Percentiles rank a stretch among this genome's conserved stretches.
Evolutionary conservation across 148 eudicot species (phyloP).

Genomic region (Limonium bicolor): DNA sequence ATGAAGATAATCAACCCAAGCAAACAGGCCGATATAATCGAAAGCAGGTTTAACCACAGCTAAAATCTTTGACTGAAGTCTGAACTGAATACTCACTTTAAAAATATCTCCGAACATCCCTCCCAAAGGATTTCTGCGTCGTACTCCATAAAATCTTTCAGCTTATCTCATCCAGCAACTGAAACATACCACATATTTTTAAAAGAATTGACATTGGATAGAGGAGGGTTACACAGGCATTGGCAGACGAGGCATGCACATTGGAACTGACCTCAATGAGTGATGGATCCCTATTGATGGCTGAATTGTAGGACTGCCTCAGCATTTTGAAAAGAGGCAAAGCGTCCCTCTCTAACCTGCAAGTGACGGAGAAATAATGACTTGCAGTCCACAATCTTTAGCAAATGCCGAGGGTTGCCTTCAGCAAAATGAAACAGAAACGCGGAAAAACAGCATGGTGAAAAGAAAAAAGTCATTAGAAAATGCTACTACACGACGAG

Average conservation of each 20-base stretch:
- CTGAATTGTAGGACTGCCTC: slow-evolving; percentile 57
- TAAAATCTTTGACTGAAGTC: too few relatives aligned
- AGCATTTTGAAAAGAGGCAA: slow-evolving; percentile 75
- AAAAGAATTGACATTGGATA: background rate
- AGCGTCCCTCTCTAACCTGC: slow-evolving; percentile 92
- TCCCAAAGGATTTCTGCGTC: slow-evolving; percentile 63
- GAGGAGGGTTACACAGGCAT: background rate
- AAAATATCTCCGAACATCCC: slow-evolving; percentile 91
- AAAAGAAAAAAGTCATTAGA: too few relatives aligned
- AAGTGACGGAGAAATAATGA: slow-evolving; percentile 8
- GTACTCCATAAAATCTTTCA: slow-evolving; percentile 68
- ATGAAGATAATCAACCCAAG: too few relatives aligned
- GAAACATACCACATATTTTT: background rate
- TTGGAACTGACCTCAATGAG: slow-evolving; percentile 45
- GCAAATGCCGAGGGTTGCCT: too few relatives aligned
- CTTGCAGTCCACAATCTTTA: too few relatives aligned
- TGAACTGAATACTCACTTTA: slow-evolving; percentile 48
- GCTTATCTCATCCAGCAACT: slow-evolving; percentile 87
- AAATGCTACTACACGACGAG: too few relatives aligned
- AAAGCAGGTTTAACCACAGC: too few relatives aligned
- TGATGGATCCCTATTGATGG: slow-evolving; percentile 58
- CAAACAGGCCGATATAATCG: too few relatives aligned
- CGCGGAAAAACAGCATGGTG: too few relatives aligned
- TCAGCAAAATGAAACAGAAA: too few relatives aligned
- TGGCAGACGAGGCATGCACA: slow-evolving; percentile 1